phyloP scores from a whole-genome alignment of 441 rosid genomes.

The Erodium texanum region DNA sequence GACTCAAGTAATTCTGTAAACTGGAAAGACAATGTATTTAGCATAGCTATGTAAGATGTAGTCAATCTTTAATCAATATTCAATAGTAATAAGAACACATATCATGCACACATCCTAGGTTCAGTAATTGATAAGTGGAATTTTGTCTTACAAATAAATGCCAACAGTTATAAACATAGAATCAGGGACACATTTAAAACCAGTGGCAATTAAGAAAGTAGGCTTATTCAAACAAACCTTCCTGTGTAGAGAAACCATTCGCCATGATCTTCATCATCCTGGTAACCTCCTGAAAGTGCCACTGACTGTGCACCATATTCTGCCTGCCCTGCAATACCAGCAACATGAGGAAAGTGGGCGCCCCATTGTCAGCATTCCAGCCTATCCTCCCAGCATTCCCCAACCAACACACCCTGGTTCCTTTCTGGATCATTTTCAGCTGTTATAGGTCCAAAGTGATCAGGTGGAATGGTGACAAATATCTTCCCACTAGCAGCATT shows the following conservation, averaged over 20 bases:
- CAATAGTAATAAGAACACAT: background rate
- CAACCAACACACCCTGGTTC: conserved; percentile 70
- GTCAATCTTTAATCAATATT: too few relatives aligned
- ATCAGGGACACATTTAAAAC: background rate
- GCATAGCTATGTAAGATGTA: background rate
- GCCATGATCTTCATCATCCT: conserved; percentile 86
- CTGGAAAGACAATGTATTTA: background rate
- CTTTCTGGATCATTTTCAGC: conserved; percentile 68
- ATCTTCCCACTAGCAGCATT: conserved; percentile 78
- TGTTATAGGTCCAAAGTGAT: conserved; percentile 75
- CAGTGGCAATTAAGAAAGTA: background rate
- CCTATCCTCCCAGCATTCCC: conserved; percentile 67
- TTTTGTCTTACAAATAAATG: background rate
- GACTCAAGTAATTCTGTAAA: background rate
- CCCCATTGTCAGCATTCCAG: conserved; percentile 73
- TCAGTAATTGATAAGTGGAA: background rate
- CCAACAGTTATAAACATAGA: background rate
- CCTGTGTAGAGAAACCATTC: conserved; percentile 93
- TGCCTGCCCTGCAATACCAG: conserved; percentile 77
- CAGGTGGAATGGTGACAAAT: conserved; percentile 55
- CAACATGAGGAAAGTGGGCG: conserved; percentile 66
- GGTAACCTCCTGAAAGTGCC: conserved; percentile 75
- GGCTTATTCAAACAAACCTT: conserved; percentile 37
- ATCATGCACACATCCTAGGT: background rate
- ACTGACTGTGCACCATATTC: conserved; percentile 68